phyloP scores from a whole-genome alignment of 305 asterid genomes.

The Rubia peregrina region DNA sequence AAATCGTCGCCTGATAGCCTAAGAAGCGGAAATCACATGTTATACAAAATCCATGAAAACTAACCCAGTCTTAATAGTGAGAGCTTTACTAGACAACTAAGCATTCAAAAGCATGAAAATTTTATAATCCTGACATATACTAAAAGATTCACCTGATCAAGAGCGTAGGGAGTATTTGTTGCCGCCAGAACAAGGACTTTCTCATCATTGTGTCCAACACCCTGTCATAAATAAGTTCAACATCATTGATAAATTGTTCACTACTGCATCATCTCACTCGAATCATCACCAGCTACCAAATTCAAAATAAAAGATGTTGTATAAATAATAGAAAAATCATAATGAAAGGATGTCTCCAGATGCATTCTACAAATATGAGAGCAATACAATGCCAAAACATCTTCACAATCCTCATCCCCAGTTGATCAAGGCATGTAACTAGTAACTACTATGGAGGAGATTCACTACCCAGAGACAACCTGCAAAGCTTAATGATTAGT shows the following conservation, averaged over 20 bases:
- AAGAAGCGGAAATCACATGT: constrained; percentile 10
- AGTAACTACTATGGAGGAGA: not conserved
- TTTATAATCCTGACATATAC: not conserved
- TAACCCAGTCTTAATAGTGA: not conserved
- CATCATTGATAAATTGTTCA: not conserved
- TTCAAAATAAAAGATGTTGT: not conserved
- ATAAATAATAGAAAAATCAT: not conserved
- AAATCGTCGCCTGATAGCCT: constrained; percentile 94
- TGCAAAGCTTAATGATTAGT: not conserved
- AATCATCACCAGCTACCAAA: not conserved
- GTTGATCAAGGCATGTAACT: not conserved
- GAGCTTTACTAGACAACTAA: not conserved
- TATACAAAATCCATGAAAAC: not conserved
- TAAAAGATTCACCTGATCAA: constrained; percentile 58
- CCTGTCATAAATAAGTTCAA: constrained; percentile 37
- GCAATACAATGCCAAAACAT: not conserved
- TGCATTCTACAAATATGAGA: not conserved
- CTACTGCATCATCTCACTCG: not conserved
- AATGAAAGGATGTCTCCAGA: not conserved
- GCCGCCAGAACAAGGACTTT: constrained; percentile 99
- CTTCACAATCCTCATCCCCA: too few relatives aligned
- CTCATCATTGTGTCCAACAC: constrained; percentile 94
- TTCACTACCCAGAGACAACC: not conserved
- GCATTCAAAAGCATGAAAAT: not conserved
- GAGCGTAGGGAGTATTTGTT: constrained; percentile 93